A percentile compares a stretch with the other conserved stretches of the same genome.
Evolutionary conservation across 2,329 filamentous ascomycete genomes (phyloP).

Genomic region (Botrytis medusae): DNA sequence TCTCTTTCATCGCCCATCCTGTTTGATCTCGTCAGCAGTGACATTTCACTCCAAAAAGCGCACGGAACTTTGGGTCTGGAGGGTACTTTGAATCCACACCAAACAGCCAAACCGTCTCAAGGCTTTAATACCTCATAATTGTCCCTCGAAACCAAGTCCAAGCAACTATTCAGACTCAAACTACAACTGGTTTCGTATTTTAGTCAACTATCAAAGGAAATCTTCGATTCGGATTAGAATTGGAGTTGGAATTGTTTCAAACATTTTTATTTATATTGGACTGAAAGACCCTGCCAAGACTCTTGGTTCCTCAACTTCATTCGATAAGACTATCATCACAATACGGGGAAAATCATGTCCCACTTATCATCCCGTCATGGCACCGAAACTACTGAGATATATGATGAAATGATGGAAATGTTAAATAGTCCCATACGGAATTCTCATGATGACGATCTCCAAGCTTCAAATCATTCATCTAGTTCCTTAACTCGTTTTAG

Average conservation of each 20-base stretch:
- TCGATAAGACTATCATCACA: not conserved
- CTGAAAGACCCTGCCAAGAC: not conserved
- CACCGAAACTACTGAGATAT: not conserved
- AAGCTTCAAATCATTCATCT: not conserved
- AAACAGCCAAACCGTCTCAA: not conserved
- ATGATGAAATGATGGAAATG: conserved; percentile 1
- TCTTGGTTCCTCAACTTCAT: conserved; percentile 6
- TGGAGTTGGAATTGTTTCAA: not conserved
- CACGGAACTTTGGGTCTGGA: conserved; percentile 1
- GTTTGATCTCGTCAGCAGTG: not conserved
- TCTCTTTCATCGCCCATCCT: not conserved
- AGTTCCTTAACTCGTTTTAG: not conserved
- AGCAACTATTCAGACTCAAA: conserved; percentile 6
- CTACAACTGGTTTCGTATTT: not conserved
- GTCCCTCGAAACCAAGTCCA: too few relatives aligned
- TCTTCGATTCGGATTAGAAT: not conserved
- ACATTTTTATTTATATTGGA: not conserved
- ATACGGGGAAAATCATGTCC: conserved; percentile 7
- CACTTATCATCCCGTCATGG: conserved; percentile 2
- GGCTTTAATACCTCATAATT: conserved; percentile 10
- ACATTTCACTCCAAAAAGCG: not conserved
- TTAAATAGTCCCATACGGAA: not conserved
- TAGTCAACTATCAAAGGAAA: not conserved
- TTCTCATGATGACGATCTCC: conserved; percentile 9
- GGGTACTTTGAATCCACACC: not conserved